A percentile compares a stretch with the other conserved stretches of the same genome.
Conservation (phyloP, 2,329 filamentous ascomycete genomes). For the Aureobasidium sp. region DNA sequence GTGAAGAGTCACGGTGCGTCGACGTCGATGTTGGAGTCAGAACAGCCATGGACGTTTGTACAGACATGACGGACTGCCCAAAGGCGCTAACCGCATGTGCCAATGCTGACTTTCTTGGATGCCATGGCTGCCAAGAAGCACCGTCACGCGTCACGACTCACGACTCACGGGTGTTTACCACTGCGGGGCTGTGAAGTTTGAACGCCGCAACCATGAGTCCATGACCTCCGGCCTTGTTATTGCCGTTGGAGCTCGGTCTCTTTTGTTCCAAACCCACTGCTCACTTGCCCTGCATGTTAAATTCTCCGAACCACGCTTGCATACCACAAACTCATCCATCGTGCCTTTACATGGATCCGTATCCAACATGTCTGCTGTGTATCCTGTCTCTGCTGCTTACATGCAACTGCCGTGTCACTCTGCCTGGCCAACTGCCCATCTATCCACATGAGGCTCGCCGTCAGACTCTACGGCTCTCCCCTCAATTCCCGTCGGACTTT, state of each 20-base stretch:
- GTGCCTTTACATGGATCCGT: too few relatives aligned
- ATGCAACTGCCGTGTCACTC: conserved; percentile 5
- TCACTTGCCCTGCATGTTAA: background rate
- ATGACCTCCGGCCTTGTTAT: too few relatives aligned
- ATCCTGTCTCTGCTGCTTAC: background rate
- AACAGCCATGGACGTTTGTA: background rate
- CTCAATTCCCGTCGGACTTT: conserved; percentile 14
- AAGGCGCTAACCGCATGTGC: background rate
- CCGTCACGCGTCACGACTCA: background rate
- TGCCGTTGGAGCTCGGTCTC: too few relatives aligned
- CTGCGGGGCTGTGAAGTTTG: background rate
- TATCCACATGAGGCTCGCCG: background rate
- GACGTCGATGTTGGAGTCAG: conserved; percentile 1
- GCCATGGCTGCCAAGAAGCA: background rate
- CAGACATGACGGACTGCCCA: background rate
- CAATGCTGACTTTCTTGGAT: background rate
- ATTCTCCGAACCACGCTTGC: conserved; percentile 1
- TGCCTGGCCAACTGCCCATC: background rate
- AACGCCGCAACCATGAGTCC: background rate
- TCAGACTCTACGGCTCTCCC: background rate
- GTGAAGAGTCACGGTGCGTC: background rate
- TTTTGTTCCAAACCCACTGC: background rate
- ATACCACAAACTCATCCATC: too few relatives aligned
- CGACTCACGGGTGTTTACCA: background rate
- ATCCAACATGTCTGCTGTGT: background rate